phyloP scores from a whole-genome alignment of 208 protist genomes.

The Wallacemonas sp. region DNA sequence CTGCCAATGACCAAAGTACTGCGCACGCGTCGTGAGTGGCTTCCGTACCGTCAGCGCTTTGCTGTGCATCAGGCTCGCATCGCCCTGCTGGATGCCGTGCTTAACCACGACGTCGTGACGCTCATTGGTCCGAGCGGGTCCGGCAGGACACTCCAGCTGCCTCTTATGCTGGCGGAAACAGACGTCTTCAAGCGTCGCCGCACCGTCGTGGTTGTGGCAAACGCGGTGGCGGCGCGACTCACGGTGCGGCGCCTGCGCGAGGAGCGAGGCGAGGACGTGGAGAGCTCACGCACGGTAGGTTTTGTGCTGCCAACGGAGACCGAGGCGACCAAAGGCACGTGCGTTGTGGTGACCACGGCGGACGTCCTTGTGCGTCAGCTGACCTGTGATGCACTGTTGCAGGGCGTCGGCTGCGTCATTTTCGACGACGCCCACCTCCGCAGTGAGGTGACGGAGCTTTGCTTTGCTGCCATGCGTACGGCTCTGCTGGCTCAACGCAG shows the following conservation, averaged over 20 bases:
- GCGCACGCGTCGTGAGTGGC: slow-evolving; percentile 72
- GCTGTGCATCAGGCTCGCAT: slow-evolving; percentile 75
- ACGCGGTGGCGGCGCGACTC: slow-evolving; percentile 50
- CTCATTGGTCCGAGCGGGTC: slow-evolving; percentile 58
- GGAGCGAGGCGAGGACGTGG: slow-evolving; percentile 79
- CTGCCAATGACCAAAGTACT: slow-evolving; percentile 81
- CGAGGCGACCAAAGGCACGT: slow-evolving; percentile 52
- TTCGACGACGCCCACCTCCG: slow-evolving; percentile 85
- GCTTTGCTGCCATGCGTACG: slow-evolving; percentile 58
- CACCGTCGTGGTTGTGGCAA: slow-evolving; percentile 69
- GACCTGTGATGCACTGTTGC: slow-evolving; percentile 73
- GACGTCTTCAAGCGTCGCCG: slow-evolving; percentile 79
- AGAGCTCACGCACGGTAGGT: slow-evolving; percentile 42
- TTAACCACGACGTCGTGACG: slow-evolving; percentile 54
- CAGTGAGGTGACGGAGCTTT: slow-evolving; percentile 68
- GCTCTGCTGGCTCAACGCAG: slow-evolving; percentile 26
- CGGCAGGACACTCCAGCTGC: slow-evolving; percentile 77
- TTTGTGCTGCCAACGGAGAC: slow-evolving; percentile 37
- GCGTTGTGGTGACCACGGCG: slow-evolving; percentile 75
- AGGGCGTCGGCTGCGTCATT: slow-evolving; percentile 74
- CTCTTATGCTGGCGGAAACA: slow-evolving; percentile 81
- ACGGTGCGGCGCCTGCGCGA: slow-evolving; percentile 72
- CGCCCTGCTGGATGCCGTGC: slow-evolving; percentile 66
- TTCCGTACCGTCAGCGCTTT: slow-evolving; percentile 84
- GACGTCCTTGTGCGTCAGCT: slow-evolving; percentile 85